Evolutionary conservation across 164 flowering plant species (phyloP).

Genomic region (Protea cynaroides): DNA sequence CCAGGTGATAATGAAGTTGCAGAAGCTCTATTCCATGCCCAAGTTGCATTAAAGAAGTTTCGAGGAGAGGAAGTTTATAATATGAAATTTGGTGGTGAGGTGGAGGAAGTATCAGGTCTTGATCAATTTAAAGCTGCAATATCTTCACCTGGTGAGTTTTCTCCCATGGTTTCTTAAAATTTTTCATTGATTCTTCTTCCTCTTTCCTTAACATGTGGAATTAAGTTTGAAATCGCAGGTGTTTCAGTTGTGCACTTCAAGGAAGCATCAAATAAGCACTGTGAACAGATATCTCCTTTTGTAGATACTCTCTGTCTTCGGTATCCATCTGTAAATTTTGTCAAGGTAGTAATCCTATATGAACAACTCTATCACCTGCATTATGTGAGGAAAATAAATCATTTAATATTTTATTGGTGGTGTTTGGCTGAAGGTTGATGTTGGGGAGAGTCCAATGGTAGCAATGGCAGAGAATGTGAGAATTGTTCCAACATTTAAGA

Average conservation of each 20-base stretch:
- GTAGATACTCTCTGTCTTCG: slow-evolving; percentile 49
- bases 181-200: not conserved
- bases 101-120: slow-evolving; percentile 55
- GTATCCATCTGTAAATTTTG: slow-evolving; percentile 72
- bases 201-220: not conserved
- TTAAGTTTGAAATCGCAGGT: slow-evolving; percentile 32
- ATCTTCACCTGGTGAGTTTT: slow-evolving; percentile 56
- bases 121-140: slow-evolving; percentile 72
- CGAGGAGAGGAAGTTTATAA: slow-evolving; percentile 77
- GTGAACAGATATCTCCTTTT: slow-evolving; percentile 58
- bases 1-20: slow-evolving; percentile 76
- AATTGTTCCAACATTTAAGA: slow-evolving; percentile 76
- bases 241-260: slow-evolving; percentile 68
- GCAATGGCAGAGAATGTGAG: slow-evolving; percentile 61
- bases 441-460: slow-evolving; percentile 50
- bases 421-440: slow-evolving; percentile 56
- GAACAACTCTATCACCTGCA: too few species aligned
- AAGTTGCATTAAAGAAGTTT: slow-evolving; percentile 72
- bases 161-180: not conserved
- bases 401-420: not conserved
- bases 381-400: too few species aligned
- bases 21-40: slow-evolving; percentile 73
- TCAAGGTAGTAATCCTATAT: slow-evolving; percentile 42
- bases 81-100: slow-evolving; percentile 89
- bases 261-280: slow-evolving; percentile 33